These are phyloP conservation scores for Microcyclospora tardicrescens DNA, from an alignment of 2,329 filamentous ascomycete species.

Conservation along the genomic window DNA sequence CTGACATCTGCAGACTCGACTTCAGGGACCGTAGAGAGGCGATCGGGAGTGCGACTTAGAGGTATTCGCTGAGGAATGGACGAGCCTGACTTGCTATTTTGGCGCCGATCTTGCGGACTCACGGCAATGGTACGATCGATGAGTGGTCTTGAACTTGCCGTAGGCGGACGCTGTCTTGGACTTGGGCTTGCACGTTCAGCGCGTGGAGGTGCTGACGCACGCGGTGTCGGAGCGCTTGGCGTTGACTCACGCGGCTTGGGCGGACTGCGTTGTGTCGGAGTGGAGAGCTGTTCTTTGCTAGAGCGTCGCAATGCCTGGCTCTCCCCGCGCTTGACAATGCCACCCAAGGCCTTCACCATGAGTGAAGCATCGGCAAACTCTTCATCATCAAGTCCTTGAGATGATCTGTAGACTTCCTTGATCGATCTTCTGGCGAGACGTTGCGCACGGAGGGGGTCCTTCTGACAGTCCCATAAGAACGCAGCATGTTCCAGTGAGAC, in stretches of 20 bases:
- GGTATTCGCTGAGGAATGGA: neutral
- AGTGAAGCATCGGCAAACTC: constrained; percentile 89
- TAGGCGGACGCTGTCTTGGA: neutral
- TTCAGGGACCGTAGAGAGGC: constrained; percentile 22
- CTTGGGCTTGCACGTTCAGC: neutral
- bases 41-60: constrained; percentile 15
- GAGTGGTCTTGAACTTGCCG: neutral
- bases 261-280: neutral
- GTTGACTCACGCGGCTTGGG: neutral
- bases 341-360: constrained; percentile 71
- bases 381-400: constrained; percentile 87
- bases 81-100: constrained; percentile 1
- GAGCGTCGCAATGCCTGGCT: constrained; percentile 16
- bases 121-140: constrained; percentile 23
- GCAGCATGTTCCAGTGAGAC: constrained; percentile 87
- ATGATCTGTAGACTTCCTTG: constrained; percentile 77
- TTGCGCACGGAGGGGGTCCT: constrained; percentile 65
- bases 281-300: constrained; percentile 3
- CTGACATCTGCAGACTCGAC: constrained; percentile 6
- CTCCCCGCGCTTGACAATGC: constrained; percentile 71
- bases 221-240: neutral
- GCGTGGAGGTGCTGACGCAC: neutral
- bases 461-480: constrained; percentile 85
- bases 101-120: constrained; percentile 10
- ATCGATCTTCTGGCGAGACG: constrained; percentile 71